Evolutionary conservation across 1,284 basidiomycete species (phyloP).

Genomic region (Schizophyllum amplum): DNA sequence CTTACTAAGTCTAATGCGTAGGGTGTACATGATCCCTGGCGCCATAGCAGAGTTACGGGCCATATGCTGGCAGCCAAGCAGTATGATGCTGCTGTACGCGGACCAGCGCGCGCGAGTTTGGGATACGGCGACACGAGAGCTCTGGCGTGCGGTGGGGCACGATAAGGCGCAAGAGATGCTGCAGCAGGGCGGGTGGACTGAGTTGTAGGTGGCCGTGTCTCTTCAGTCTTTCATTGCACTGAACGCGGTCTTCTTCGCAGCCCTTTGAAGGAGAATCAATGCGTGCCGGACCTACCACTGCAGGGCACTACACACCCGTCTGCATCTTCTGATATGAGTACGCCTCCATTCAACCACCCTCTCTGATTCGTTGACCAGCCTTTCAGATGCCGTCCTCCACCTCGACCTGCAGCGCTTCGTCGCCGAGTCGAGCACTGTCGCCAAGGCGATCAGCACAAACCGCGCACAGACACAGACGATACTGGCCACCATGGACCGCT

Average conservation of each 20-base stretch:
- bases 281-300: constrained; percentile 10
- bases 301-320: not conserved
- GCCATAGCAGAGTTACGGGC: constrained; percentile 55
- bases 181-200: constrained; percentile 60
- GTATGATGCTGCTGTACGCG: constrained; percentile 72
- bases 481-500: constrained; percentile 31
- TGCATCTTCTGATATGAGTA: not conserved
- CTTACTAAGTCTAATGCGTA: constrained; percentile 1
- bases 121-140: constrained; percentile 81
- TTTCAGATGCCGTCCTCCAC: not conserved
- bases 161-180: constrained; percentile 77
- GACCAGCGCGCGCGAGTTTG: constrained; percentile 79
- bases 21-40: constrained; percentile 75
- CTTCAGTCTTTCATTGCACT: not conserved
- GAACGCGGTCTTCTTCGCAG: constrained; percentile 11
- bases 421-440: constrained; percentile 33
- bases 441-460: constrained; percentile 39
- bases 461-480: constrained; percentile 31
- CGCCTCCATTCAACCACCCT: constrained; percentile 7
- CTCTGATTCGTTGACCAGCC: not conserved
- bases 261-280: constrained; percentile 14
- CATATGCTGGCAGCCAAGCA: constrained; percentile 63
- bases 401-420: constrained; percentile 42
- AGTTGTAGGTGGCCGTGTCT: constrained; percentile 40
- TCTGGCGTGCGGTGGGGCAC: constrained; percentile 73